These are phyloP conservation scores for Arachis hypogaea DNA, from an alignment of 306 rosid species.

Conservation along the genomic window DNA sequence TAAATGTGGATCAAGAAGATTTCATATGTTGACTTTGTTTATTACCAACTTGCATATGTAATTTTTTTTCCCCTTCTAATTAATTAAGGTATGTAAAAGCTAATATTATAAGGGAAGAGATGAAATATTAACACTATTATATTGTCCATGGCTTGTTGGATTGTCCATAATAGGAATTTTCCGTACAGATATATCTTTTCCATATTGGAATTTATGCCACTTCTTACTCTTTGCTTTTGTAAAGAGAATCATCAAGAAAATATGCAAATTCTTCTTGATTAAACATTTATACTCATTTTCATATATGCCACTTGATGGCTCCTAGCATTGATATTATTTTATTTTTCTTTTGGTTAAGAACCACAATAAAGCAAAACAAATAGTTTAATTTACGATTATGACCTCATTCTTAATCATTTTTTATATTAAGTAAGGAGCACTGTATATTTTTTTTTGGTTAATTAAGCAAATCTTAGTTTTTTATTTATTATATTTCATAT, in stretches of 20 bases:
- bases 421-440: no score
- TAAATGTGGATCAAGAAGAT: not conserved
- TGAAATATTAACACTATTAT: no score
- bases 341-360: no score
- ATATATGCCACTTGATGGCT: not conserved
- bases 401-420: no score
- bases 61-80: no score
- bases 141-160: no score
- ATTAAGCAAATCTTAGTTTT: no score
- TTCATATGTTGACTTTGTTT: not conserved
- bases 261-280: not conserved
- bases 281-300: not conserved
- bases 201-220: conserved; percentile 1
- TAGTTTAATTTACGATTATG: no score
- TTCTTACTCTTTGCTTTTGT: not conserved
- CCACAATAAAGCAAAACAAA: not conserved
- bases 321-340: not conserved
- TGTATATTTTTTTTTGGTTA: no score
- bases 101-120: no score
- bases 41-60: not conserved
- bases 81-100: no score
- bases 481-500: no score
- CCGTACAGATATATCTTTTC: not conserved
- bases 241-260: not conserved
- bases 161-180: not conserved